Evolutionary conservation across 495 filamentous ascomycete species (phyloP), one percentile per base, ranked within the genome.

Genomic region (Penicillium goetzii): DNA sequence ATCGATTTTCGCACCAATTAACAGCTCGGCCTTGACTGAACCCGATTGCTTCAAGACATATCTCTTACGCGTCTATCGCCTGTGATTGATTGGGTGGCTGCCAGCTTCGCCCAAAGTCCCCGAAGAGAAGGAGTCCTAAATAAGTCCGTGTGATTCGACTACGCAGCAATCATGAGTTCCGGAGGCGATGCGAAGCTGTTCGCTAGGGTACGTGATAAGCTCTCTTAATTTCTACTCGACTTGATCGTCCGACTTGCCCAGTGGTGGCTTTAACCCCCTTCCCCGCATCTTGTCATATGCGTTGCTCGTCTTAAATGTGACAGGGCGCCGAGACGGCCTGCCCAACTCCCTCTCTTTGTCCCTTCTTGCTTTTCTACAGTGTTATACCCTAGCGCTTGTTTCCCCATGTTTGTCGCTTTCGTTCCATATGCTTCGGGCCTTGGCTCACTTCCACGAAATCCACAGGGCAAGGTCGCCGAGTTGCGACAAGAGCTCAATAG

Each of bases 161-260:
- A 68, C 47, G 41, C 56, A 65, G 62, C 61, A 68, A 49, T 67
- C 65, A 94, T 92, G 88, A 89, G 87, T 81, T 85, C 89, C 59
- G 92, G 90, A 78, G 91, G 93, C 78, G 95, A 99, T 87, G 96
- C 95, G 81, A 97, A 97, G 86, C 88, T 99, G 81, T 99, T 99
- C 84, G 93, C 96, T 68, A 89, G 96, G 81, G 95, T 99, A 94
- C 77, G 92, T 90, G 58, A 53, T 64, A 45, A 58, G 33, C 59
- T 59, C 23, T 57, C 41, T 54, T 67, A 21, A 25, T 0, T 36
- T 25, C 30, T 38, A 36, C 12, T 55, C 19, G 52, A 32, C 52
- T 55, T 23, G 59, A 67, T 66, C 65, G 53, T 60, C 58, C 61
- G 61, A 67, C 68, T 14, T 59, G 50, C 50, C 36, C 26, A 23